Percentiles rank a stretch among this genome's conserved stretches.
Conservation (phyloP, 2,329 filamentous ascomycete species). For the Grosmannia serpens region DNA sequence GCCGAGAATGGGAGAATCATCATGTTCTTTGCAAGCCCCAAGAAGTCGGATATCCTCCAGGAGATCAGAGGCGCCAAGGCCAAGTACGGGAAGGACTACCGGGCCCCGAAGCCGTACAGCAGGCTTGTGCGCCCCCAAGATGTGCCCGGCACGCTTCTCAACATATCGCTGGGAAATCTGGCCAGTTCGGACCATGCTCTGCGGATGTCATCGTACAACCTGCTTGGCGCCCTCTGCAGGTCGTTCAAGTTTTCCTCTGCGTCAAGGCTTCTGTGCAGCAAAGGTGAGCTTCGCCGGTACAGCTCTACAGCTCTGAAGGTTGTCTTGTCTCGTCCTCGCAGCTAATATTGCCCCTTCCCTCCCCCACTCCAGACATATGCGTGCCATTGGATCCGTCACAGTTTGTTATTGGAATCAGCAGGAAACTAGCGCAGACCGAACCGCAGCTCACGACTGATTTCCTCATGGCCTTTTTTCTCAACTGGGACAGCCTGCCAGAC, state of each 20-base stretch:
- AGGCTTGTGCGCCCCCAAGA: constrained; percentile 58
- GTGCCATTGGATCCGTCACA: constrained; percentile 51
- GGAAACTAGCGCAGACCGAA: constrained; percentile 49
- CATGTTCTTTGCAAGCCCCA: constrained; percentile 60
- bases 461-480: constrained; percentile 61
- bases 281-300: constrained; percentile 30
- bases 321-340: not conserved
- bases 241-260: constrained; percentile 56
- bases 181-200: constrained; percentile 49
- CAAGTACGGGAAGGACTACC: constrained; percentile 52
- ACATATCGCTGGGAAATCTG: constrained; percentile 55
- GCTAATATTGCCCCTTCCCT: not conserved
- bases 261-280: constrained; percentile 48
- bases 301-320: no score
- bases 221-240: constrained; percentile 54
- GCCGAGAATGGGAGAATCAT: constrained; percentile 60
- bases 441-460: constrained; percentile 59
- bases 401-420: constrained; percentile 56
- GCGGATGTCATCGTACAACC: constrained; percentile 54
- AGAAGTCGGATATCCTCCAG: constrained; percentile 51
- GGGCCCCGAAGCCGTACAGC: constrained; percentile 49
- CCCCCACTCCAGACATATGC: constrained; percentile 41
- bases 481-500: constrained; percentile 58
- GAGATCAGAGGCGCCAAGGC: constrained; percentile 51
- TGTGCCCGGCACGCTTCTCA: constrained; percentile 57